A percentile compares a stretch with the other conserved stretches of the same genome.
Evolutionary conservation across 2,329 filamentous ascomycete species (phyloP).

Genomic region (Trichoderma koningiopsis): DNA sequence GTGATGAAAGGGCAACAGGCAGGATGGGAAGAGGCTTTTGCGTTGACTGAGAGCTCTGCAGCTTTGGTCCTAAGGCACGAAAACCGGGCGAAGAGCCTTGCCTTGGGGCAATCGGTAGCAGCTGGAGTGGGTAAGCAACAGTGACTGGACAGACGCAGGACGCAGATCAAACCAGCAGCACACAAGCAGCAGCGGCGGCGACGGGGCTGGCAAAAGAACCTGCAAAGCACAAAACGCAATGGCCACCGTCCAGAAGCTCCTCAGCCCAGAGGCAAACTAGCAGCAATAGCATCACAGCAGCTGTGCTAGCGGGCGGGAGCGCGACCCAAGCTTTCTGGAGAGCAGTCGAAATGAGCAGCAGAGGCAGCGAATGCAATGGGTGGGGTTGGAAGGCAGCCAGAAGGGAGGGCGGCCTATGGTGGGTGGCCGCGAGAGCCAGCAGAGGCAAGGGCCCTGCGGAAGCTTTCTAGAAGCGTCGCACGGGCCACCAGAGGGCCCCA

Average conservation of each 20-base stretch:
- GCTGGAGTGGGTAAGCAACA: not conserved
- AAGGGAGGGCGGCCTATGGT: slow-evolving; percentile 1
- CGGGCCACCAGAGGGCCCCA: slow-evolving; percentile 27
- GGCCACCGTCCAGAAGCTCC: not conserved
- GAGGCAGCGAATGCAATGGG: slow-evolving; percentile 14
- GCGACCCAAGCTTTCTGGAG: not conserved
- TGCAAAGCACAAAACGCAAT: not conserved
- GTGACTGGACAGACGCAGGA: not conserved
- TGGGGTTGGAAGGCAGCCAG: not conserved
- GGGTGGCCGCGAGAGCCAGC: not conserved
- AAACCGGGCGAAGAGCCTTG: not conserved
- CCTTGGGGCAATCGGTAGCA: too few relatives aligned
- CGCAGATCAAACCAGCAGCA: not conserved
- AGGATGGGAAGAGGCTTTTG: not conserved
- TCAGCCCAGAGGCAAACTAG: not conserved
- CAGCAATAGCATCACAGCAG: not conserved
- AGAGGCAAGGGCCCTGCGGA: slow-evolving; percentile 18
- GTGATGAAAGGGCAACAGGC: not conserved
- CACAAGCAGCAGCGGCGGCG: not conserved
- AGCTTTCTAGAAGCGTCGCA: slow-evolving; percentile 31
- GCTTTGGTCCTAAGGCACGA: slow-evolving; percentile 3
- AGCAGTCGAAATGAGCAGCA: not conserved
- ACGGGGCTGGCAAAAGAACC: not conserved
- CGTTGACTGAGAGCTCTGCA: not conserved
- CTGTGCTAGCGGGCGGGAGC: slow-evolving; percentile 7